Conservation (phyloP, 495 filamentous ascomycete species). For the Echria macrotheca region DNA sequence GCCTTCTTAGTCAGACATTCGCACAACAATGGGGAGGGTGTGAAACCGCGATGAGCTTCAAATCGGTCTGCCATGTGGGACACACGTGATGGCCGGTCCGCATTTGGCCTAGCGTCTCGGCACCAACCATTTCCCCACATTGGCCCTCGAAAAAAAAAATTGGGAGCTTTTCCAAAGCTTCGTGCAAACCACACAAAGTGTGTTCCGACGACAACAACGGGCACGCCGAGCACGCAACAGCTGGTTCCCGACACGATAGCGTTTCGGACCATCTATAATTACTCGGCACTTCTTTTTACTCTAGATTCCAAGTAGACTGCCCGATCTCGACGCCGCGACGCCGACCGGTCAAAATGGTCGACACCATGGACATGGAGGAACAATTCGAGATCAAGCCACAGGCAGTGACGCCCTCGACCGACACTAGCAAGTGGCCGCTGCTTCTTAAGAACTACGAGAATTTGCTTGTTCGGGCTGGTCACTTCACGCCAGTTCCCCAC, state of each 20-base stretch:
- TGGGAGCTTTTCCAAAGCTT: conserved; percentile 11
- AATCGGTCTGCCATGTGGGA: not conserved
- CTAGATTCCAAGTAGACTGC: too few relatives aligned
- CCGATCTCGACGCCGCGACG: too few relatives aligned
- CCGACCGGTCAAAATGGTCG: conserved; percentile 13
- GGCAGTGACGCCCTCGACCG: conserved; percentile 59
- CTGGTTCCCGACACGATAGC: not conserved
- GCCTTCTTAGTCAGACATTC: too few relatives aligned
- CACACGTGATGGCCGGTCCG: too few relatives aligned
- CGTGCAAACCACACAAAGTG: not conserved
- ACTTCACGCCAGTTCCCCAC: conserved; percentile 90
- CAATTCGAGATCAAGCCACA: conserved; percentile 88
- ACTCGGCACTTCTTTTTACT: too few relatives aligned
- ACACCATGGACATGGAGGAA: conserved; percentile 52
- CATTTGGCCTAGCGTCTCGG: too few relatives aligned
- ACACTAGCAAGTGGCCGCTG: conserved; percentile 80
- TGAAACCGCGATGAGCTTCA: not conserved
- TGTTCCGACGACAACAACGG: too few relatives aligned
- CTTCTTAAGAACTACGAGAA: conserved; percentile 90
- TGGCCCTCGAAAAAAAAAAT: conserved; percentile 18
- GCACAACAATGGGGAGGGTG: not conserved
- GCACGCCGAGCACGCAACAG: too few relatives aligned
- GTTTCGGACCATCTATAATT: conserved; percentile 13
- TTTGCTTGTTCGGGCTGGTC: conserved; percentile 76
- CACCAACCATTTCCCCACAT: conserved; percentile 15